These are phyloP conservation scores for Mitragyna speciosa DNA, from an alignment of 257 asterid genomes.

Conservation along the genomic window DNA sequence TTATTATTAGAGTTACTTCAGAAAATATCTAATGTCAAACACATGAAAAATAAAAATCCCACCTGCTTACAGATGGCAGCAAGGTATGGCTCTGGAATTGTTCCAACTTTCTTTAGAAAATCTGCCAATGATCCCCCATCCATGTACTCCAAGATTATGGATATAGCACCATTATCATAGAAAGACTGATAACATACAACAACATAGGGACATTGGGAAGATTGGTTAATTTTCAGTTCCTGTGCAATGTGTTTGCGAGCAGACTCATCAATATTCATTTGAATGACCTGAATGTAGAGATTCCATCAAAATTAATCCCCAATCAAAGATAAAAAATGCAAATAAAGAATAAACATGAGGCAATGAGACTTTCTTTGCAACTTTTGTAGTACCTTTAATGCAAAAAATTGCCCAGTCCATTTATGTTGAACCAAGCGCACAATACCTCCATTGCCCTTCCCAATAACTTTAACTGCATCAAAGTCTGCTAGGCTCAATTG, in stretches of 20 bases:
- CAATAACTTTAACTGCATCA: conserved; percentile 89
- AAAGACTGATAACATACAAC: conserved; percentile 91
- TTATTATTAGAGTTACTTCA: conserved; percentile 10
- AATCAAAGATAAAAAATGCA: neutral
- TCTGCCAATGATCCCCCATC: conserved; percentile 99
- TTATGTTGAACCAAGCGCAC: conserved; percentile 95
- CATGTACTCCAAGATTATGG: conserved; percentile 95
- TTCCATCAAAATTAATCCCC: conserved; percentile 9
- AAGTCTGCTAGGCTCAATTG: conserved; percentile 95
- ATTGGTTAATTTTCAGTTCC: conserved; percentile 95
- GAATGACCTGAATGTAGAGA: conserved; percentile 69
- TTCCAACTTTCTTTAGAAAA: conserved; percentile 71
- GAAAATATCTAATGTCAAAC: neutral
- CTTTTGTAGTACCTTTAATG: conserved; percentile 65
- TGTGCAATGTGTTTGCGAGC: conserved; percentile 81
- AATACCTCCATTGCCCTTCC: conserved; percentile 93
- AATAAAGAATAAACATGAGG: neutral
- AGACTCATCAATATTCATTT: conserved; percentile 88
- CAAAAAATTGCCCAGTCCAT: conserved; percentile 95
- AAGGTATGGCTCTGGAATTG: conserved; percentile 89
- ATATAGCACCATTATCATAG: conserved; percentile 96
- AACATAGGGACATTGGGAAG: conserved; percentile 87
- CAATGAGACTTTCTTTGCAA: neutral
- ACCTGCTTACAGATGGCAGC: conserved; percentile 98
- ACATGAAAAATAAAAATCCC: neutral